These are phyloP conservation scores for Sambucus nigra DNA, from an alignment of 129 eudicot species.

Conservation along the genomic window DNA sequence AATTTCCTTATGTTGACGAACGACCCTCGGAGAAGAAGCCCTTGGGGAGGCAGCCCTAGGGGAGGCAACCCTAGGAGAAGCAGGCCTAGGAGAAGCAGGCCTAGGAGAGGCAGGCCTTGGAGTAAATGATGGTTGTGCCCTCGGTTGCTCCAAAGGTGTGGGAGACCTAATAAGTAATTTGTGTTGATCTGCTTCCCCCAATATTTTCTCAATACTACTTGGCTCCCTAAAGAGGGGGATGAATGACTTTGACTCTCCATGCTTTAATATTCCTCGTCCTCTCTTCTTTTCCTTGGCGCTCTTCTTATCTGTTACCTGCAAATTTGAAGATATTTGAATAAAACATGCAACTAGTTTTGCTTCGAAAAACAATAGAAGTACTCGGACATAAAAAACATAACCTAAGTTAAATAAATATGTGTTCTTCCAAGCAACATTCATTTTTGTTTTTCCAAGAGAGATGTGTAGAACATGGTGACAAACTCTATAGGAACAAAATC, in stretches of 20 bases:
- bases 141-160: constrained; percentile 36
- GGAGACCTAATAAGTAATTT: constrained; percentile 40
- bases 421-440: too few species aligned
- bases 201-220: constrained; percentile 92
- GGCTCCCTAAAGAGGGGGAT: constrained; percentile 88
- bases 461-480: too few species aligned
- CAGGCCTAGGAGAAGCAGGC: constrained; percentile 28
- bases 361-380: too few species aligned
- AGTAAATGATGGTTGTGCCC: constrained; percentile 30
- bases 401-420: too few species aligned
- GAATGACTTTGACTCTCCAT: constrained; percentile 72
- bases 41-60: constrained; percentile 38
- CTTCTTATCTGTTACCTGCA: constrained; percentile 61
- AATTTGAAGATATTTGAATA: background rate
- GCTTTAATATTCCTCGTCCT: constrained; percentile 43
- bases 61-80: constrained; percentile 33
- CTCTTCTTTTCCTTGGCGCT: constrained; percentile 52
- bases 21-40: constrained; percentile 27
- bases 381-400: too few species aligned
- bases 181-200: constrained; percentile 82
- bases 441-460: too few species aligned
- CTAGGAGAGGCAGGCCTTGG: constrained; percentile 34
- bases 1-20: constrained; percentile 22
- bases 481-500: too few species aligned
- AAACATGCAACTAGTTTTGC: background rate